phyloP scores from a whole-genome alignment of 2,329 filamentous ascomycete species.

The Scleromitrula shiraiana region DNA sequence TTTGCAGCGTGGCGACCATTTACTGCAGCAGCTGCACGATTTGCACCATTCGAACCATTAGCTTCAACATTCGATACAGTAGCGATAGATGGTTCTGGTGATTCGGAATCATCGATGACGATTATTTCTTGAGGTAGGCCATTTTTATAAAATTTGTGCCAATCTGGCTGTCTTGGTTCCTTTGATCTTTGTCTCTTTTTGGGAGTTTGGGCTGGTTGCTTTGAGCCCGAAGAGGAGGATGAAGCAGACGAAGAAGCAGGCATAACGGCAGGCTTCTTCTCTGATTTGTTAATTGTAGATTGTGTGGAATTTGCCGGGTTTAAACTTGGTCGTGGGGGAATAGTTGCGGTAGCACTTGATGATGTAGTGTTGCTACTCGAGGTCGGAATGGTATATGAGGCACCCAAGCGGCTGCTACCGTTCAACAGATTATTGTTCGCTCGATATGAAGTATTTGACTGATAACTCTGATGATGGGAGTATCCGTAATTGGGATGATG shows the following conservation, averaged over 20 bases:
- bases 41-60: no score
- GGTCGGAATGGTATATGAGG: slow-evolving; percentile 25
- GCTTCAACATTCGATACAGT: slow-evolving; percentile 33
- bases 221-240: slow-evolving; percentile 16
- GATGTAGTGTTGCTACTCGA: slow-evolving; percentile 26
- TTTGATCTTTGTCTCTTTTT: slow-evolving; percentile 33
- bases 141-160: slow-evolving; percentile 75
- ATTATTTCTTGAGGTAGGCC: slow-evolving; percentile 79
- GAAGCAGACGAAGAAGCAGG: slow-evolving; percentile 30
- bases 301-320: slow-evolving; percentile 14
- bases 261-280: slow-evolving; percentile 30
- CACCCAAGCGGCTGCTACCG: slow-evolving; percentile 27
- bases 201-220: slow-evolving; percentile 29
- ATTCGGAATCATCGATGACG: slow-evolving; percentile 66
- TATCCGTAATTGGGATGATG: slow-evolving; percentile 59
- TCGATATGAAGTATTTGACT: slow-evolving; percentile 45
- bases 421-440: slow-evolving; percentile 33
- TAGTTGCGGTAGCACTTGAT: slow-evolving; percentile 18
- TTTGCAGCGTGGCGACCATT: slow-evolving; percentile 62
- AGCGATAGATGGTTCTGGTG: slow-evolving; percentile 32
- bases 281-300: slow-evolving; percentile 14
- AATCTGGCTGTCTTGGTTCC: slow-evolving; percentile 57
- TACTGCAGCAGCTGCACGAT: slow-evolving; percentile 25
- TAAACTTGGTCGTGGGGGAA: slow-evolving; percentile 20
- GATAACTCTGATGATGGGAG: slow-evolving; percentile 47